Conservation (phyloP, 2,329 filamentous ascomycete genomes). For the Pezicula rhizophila region DNA sequence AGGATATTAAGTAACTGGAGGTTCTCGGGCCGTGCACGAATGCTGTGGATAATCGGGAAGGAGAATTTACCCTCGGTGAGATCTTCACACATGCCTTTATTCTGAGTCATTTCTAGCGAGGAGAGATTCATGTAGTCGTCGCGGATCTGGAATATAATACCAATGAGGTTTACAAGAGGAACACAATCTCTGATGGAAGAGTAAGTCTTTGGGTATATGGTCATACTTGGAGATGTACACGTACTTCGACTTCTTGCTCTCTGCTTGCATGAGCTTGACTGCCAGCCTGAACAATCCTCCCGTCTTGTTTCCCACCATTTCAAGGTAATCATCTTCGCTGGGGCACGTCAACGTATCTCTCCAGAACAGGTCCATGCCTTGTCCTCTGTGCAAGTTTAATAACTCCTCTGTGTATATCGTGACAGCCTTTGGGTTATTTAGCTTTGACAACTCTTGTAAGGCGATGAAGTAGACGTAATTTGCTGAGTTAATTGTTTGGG, state of each 20-base stretch:
- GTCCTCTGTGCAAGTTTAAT: conserved; percentile 76
- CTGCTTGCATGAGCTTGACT: conserved; percentile 83
- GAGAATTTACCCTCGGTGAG: conserved; percentile 96
- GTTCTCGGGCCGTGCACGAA: conserved; percentile 68
- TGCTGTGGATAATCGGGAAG: conserved; percentile 91
- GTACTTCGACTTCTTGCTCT: conserved; percentile 44
- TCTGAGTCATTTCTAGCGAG: conserved; percentile 67
- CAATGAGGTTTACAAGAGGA: conserved; percentile 77
- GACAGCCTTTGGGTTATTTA: conserved; percentile 62
- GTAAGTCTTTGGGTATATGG: neutral
- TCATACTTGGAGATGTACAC: conserved; percentile 1
- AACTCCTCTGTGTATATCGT: conserved; percentile 76
- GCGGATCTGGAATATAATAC: conserved; percentile 83
- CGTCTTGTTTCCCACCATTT: conserved; percentile 90
- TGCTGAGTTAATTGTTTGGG: conserved; percentile 85
- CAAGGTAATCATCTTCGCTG: conserved; percentile 83
- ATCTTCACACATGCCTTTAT: conserved; percentile 94
- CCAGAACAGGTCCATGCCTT: conserved; percentile 92
- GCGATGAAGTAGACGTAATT: conserved; percentile 87
- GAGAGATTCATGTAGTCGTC: conserved; percentile 91
- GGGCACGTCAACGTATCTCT: conserved; percentile 78
- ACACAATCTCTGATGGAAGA: conserved; percentile 57
- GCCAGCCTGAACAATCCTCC: conserved; percentile 80
- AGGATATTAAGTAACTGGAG: conserved; percentile 86
- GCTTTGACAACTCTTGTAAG: conserved; percentile 65